Base-by-base conservation (phyloP, 2,329 filamentous ascomycete genomes). In the Fusarium sp. region DNA sequence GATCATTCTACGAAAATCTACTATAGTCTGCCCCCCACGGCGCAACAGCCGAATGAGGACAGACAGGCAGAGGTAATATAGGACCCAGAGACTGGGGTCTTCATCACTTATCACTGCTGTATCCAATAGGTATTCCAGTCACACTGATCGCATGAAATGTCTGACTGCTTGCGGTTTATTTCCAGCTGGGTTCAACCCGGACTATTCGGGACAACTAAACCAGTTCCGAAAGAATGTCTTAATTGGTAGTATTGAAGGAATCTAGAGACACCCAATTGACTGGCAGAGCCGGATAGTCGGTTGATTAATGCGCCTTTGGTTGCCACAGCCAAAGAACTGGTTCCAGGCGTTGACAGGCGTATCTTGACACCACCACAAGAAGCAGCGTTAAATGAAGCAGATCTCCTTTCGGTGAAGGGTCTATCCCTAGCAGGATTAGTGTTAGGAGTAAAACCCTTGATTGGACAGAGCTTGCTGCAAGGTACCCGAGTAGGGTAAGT, bases 351-450 rank as follows among this genome's bases (percentile, higher is more conserved):
- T 67, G 65, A 73, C 67, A 72, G 71, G 65, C 58, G 61, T 55
- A 44, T 44, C 54, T 62, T 62, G 49, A 57, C 61, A 70, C 57
- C 40, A 31, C 70, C 38, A 56, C 34, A 42, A 63, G 60, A 65
- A 61, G 50, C 49, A 61, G 60, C 57, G 62, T 75, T 73, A 74
- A 65, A 75, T 75, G 71, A 75, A 60, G 62, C 41, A 66, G 47
- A 62, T 71, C 70, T 64, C 67, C 50, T 74, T 75, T 75, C 34
- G 60, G 72, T 53, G 62, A 60, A 59, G 20, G 34, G 56, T 20
- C 54, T 33, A 45, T 42, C 64, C 51, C 31, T 49, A 57, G 37
- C 31, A 12, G 53, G 72, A 15, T 33, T 74, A 74, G 73, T 46
- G 47, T 18, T 7, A 28, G 11, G 44, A 42, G 38, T 33, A 45